Evolutionary conservation across 768 basidiomycete genomes (phyloP), one percentile per base, ranked within the genome.

Genomic region (Pisolithus microcarpus): DNA sequence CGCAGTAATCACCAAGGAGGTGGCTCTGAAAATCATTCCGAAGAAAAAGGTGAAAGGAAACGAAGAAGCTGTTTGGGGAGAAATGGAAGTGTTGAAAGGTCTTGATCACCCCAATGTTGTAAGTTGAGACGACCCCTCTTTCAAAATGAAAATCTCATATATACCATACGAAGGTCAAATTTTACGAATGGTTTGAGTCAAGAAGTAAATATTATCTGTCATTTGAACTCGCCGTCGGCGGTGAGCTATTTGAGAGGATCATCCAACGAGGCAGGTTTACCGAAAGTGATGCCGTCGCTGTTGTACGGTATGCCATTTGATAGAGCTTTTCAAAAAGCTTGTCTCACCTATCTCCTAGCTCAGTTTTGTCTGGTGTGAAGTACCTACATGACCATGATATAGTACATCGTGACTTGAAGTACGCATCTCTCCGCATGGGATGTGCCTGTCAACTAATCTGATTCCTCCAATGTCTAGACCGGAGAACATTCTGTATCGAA

Each of bases 371-470:
- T 0, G 95, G 87, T 10, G 88, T 96, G 9, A 75, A 78, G 56
- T 98, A 97, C 62, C 79, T 98, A 5, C 96, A 99, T 60, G 76
- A 85, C 2, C 82, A 97, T 61, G 85, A 89, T 52, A 92, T 99
- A 56, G 96, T 98, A 16, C 96, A 99, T 63, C 82, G 96, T 4
- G 95, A 99, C 63, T 79, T 99, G 54, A 98, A 97, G 87, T 90
- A 50, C 23, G 75, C 66, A 10, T 50, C 34, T 11, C 13, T 31
- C 23, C 45, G 4, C 11, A 13, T 4, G 11, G 3, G 13, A 8
- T 31, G 30, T 31, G 9, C 13, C 0, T 34, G 34, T 13, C 26
- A 7, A 11, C 28, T 31, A 11, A 36, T 43, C 23, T 10, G 11
- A 38, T 53, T 21, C 46, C 38, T 16, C 38, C 11, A 15, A 3